Conservation (phyloP, 2,329 filamentous ascomycete species). For the Exophiala spinifera region DNA sequence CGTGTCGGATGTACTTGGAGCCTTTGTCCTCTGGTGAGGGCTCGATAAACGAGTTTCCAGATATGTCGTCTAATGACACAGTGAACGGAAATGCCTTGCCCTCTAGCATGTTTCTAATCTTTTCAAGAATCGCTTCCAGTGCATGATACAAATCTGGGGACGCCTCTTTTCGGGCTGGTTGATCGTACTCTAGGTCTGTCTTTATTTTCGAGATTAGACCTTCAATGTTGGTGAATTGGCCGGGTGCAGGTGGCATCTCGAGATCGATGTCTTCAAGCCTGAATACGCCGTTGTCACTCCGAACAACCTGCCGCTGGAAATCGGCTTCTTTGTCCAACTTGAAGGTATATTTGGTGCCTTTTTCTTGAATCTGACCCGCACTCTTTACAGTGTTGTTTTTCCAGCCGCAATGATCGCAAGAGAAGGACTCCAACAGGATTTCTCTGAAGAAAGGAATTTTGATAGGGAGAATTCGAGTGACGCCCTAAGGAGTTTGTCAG, state of each 20-base stretch:
- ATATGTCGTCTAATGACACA: slow-evolving; percentile 81
- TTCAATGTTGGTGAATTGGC: slow-evolving; percentile 91
- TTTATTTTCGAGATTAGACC: slow-evolving; percentile 76
- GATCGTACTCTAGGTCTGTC: slow-evolving; percentile 75
- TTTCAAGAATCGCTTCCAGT: slow-evolving; percentile 71
- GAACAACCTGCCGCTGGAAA: slow-evolving; percentile 83
- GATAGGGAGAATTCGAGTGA: slow-evolving; percentile 81
- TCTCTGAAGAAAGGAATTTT: slow-evolving; percentile 96
- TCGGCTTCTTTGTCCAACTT: slow-evolving; percentile 70
- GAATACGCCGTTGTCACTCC: slow-evolving; percentile 81
- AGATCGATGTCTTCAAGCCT: slow-evolving; percentile 88
- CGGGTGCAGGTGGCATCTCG: slow-evolving; percentile 86
- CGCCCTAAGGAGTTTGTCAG: slow-evolving; percentile 57
- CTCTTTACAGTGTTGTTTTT: slow-evolving; percentile 93
- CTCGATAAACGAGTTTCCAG: slow-evolving; percentile 95
- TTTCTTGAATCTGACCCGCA: slow-evolving; percentile 86
- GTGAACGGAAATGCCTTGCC: slow-evolving; percentile 83
- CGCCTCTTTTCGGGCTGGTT: slow-evolving; percentile 75
- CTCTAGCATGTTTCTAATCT: slow-evolving; percentile 71
- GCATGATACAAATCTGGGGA: slow-evolving; percentile 75
- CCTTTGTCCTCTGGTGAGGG: slow-evolving; percentile 71
- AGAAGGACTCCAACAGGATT: slow-evolving; percentile 95
- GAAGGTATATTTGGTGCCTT: slow-evolving; percentile 79
- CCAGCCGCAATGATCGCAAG: slow-evolving; percentile 83
- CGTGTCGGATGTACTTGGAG: slow-evolving; percentile 84